Percentiles rank a stretch among this genome's conserved stretches.
Conservation (phyloP, 345 rosid species). For the Nephelium lappaceum region DNA sequence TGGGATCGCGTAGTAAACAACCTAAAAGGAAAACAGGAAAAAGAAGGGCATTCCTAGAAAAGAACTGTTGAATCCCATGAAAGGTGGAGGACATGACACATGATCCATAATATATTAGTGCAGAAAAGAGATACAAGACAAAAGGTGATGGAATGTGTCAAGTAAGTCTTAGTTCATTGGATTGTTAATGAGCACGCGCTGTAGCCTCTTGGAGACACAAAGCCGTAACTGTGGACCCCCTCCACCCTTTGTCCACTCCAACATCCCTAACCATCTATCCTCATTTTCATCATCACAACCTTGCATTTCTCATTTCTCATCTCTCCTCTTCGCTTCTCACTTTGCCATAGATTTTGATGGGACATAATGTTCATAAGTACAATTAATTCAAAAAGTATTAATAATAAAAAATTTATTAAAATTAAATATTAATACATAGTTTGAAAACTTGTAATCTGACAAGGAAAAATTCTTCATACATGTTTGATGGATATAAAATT, state of each 20-base stretch:
- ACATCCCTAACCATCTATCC: neutral
- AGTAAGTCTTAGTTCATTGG: constrained; percentile 26
- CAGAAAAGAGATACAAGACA: neutral
- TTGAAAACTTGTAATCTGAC: too few relatives aligned
- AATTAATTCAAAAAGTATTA: too few relatives aligned
- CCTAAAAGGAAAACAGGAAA: too few relatives aligned
- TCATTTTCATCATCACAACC: neutral
- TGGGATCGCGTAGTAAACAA: neutral
- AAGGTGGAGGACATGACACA: constrained; percentile 12
- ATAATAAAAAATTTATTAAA: too few relatives aligned
- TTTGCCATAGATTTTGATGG: too few relatives aligned
- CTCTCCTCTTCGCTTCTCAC: too few relatives aligned
- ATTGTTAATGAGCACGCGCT: constrained; percentile 42
- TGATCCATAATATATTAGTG: neutral
- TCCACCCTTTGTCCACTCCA: neutral
- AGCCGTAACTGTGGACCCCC: constrained; percentile 21
- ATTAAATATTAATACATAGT: too few relatives aligned
- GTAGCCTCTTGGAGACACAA: constrained; percentile 41
- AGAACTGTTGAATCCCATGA: neutral
- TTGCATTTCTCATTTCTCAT: too few relatives aligned
- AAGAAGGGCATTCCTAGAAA: neutral
- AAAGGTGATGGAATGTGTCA: constrained; percentile 21
- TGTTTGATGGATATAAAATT: too few relatives aligned
- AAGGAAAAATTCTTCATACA: too few relatives aligned
- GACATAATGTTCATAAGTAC: too few relatives aligned